A percentile compares a stretch with the other conserved stretches of the same genome.
These are phyloP conservation scores for Claviceps sp. DNA, from an alignment of 2,329 filamentous ascomycete species.

Conservation along the genomic window DNA sequence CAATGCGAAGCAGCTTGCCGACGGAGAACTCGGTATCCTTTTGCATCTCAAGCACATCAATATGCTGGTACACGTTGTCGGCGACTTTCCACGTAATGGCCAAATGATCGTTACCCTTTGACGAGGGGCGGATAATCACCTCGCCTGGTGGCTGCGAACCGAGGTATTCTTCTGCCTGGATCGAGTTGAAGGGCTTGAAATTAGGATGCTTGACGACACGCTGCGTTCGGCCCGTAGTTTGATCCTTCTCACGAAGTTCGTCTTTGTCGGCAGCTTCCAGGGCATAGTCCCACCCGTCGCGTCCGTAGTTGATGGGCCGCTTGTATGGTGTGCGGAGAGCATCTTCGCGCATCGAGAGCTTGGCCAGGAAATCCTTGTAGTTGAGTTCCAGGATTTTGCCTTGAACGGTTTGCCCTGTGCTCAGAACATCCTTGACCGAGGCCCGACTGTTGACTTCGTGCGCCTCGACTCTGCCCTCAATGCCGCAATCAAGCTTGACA, in stretches of 20 bases:
- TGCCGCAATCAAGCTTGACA: slow-evolving; percentile 83
- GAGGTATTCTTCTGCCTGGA: slow-evolving; percentile 85
- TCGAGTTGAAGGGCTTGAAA: slow-evolving; percentile 84
- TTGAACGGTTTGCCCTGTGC: slow-evolving; percentile 69
- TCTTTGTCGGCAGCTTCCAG: slow-evolving; percentile 75
- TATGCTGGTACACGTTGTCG: slow-evolving; percentile 91
- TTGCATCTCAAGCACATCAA: slow-evolving; percentile 91
- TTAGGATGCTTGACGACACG: slow-evolving; percentile 96
- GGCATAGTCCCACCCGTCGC: slow-evolving; percentile 74
- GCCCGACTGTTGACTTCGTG: slow-evolving; percentile 66
- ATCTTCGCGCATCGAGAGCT: slow-evolving; percentile 74
- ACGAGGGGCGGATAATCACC: slow-evolving; percentile 88
- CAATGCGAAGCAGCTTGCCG: slow-evolving; percentile 72
- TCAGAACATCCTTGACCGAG: slow-evolving; percentile 60
- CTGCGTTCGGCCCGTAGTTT: slow-evolving; percentile 70
- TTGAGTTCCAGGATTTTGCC: slow-evolving; percentile 83
- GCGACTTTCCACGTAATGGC: slow-evolving; percentile 97
- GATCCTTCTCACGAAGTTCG: slow-evolving; percentile 72
- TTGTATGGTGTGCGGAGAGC: slow-evolving; percentile 61
- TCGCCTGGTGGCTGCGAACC: slow-evolving; percentile 77
- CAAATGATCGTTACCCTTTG: slow-evolving; percentile 88
- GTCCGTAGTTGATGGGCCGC: slow-evolving; percentile 55
- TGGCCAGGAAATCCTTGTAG: slow-evolving; percentile 70
- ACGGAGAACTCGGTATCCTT: slow-evolving; percentile 96
- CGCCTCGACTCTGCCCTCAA: slow-evolving; percentile 76